These are phyloP conservation scores for Lentinula novae-zelandiae DNA, from an alignment of 1,284 basidiomycete species.

Conservation along the genomic window DNA sequence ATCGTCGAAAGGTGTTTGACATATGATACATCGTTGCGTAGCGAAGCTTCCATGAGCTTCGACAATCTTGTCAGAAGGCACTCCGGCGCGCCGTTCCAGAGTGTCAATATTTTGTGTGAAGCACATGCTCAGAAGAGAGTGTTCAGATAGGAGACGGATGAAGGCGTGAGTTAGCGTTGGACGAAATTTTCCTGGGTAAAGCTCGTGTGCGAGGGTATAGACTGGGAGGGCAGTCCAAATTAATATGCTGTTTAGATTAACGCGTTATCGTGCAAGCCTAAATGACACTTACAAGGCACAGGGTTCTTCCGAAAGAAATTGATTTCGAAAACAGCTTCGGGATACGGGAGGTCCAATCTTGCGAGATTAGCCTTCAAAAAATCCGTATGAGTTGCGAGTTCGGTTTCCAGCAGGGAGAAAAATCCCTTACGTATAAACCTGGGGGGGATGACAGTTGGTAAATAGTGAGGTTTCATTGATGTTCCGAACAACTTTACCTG, in stretches of 20 bases:
- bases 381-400: neutral
- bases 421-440: conserved; percentile 49
- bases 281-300: conserved; percentile 55
- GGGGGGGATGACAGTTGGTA: neutral
- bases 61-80: conserved; percentile 72
- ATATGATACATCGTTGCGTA: conserved; percentile 76
- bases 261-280: neutral
- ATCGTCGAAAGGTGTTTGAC: conserved; percentile 54
- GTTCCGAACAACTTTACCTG: conserved; percentile 38
- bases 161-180: conserved; percentile 93
- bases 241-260: conserved; percentile 11
- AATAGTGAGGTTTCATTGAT: neutral
- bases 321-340: conserved; percentile 82
- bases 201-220: conserved; percentile 84
- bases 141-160: conserved; percentile 70
- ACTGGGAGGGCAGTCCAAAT: conserved; percentile 36
- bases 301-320: conserved; percentile 71
- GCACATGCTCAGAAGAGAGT: conserved; percentile 66
- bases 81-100: conserved; percentile 82
- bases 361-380: conserved; percentile 66
- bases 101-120: conserved; percentile 95
- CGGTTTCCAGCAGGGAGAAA: neutral
- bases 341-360: conserved; percentile 68
- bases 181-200: conserved; percentile 84
- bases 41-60: conserved; percentile 96